Evolutionary conservation across 73 alveolate genomes (phyloP), one percentile per base, ranked within the genome.

Genomic region (Stentor roeselii): DNA sequence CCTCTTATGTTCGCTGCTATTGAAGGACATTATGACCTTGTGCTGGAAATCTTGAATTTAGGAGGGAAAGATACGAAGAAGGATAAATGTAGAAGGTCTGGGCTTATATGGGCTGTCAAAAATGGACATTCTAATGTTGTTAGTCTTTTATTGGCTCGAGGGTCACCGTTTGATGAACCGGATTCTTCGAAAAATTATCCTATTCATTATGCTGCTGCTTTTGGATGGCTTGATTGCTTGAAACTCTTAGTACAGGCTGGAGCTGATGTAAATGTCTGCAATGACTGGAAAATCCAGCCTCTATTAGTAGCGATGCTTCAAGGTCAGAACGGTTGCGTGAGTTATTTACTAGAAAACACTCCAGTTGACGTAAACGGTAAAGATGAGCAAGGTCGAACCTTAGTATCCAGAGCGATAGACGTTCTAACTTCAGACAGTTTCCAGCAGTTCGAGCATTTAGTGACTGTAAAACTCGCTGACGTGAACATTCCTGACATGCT

Each of bases 121-220:
- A 96, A 94, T 83, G 99, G 99, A 0, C 92, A 97, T 59, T 34
- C 88, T 21, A 91, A 93, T 67, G 91, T 97, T 30, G 97, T 93
- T 35, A 83, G 95, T 34, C 82, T 88, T 39, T 86, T 97, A 34
- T 87, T 97, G 3, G 59, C 91, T 58, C 87, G 92, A 83, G 99
- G 99, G 1, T 95, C 98, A 30, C 97, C 91, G 34, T 97, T 87
- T 91, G 91, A 94, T 59, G 86, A 75, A 30, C 94, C 95, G 21
- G 99, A 97, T 83, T 92, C 98, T 37, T 95, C 99, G 14, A 86
- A 84, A 76, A 97, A 97, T 78, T 82, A 91, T 35, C 99, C 99
- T 15, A 88, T 97, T 2, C 99, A 97, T 86, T 97, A 97, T 90
- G 99, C 99, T 37, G 95, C 98, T 60, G 98, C 99, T 0, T 97